Evolutionary conservation across 2,329 filamentous ascomycete genomes (phyloP), one percentile per base, ranked within the genome.

Genomic region (Aureobasidium sp.): DNA sequence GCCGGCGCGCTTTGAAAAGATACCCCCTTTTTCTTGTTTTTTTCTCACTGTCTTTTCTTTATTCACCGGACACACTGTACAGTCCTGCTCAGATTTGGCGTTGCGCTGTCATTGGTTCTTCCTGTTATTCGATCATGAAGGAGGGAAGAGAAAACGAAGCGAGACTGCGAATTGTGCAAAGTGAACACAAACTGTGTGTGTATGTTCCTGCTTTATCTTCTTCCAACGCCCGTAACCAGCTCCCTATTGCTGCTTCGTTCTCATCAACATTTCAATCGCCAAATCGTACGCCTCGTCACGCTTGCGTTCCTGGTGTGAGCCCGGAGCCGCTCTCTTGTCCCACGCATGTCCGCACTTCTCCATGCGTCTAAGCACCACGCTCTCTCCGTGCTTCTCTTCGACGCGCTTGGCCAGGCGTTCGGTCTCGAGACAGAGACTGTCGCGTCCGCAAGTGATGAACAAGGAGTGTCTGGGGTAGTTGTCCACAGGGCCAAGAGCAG

Each of bases 401-500:
- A 72, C 55, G 59, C 63, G 70, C 61, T 66, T 60, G 0, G 68
- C 74, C 21, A 77, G 65, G 10, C 58, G 66, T 50, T 74, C 70
- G 0, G 68, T 68, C 59, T 78, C 76, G 0, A 67, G 66, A 0
- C 67, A 68, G 27, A 76, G 67, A n/a, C 60, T 63, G 64, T 78
- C 75, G 1, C 71, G 67, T 3, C 68, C 73, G 7, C 67, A 70
- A 1, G 71, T 71, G 51, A 77, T 60, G 10, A 77, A 63, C 19
- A 76, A 50, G 17, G 69, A 46, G 19, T 65, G 66, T 9, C 60
- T 53, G 7, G 70, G 69, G 54, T 69, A 71, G 2, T 65, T 60
- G 11, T 63, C 58, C 2, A 61, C 42, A 0, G 69, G 62, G 0
- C 69, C 70, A n/a, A 66, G 70, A 25, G 67, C 58, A 0, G 75